phyloP scores from a whole-genome alignment of 371 early-diverging fungal species.

The Lichtheimia ramosa region DNA sequence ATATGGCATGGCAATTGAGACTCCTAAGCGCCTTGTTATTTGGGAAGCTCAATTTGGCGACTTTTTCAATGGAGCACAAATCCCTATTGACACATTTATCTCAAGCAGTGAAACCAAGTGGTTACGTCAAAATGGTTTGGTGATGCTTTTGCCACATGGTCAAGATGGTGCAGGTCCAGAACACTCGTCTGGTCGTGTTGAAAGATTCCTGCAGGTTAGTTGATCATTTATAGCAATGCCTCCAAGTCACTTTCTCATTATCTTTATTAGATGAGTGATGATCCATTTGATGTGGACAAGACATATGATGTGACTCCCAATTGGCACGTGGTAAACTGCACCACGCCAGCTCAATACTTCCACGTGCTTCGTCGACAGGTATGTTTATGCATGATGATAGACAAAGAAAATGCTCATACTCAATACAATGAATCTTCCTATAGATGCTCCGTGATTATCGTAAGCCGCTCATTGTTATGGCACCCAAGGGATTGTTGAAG shows the following conservation, averaged over 20 bases:
- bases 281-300: slow-evolving; percentile 61
- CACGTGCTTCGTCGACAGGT: slow-evolving; percentile 92
- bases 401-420: neutral
- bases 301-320: slow-evolving; percentile 69
- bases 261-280: slow-evolving; percentile 69
- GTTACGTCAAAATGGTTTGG: slow-evolving; percentile 88
- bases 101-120: slow-evolving; percentile 92
- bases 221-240: neutral
- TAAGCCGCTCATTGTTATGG: slow-evolving; percentile 89
- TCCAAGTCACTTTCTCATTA: no score
- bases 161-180: slow-evolving; percentile 98
- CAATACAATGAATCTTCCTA: neutral
- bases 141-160: slow-evolving; percentile 94
- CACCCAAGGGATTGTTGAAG: slow-evolving; percentile 84
- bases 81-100: slow-evolving; percentile 92
- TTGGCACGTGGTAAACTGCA: slow-evolving; percentile 91
- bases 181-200: slow-evolving; percentile 87
- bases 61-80: slow-evolving; percentile 96
- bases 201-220: slow-evolving; percentile 92
- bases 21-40: slow-evolving; percentile 79
- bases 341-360: slow-evolving; percentile 96
- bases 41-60: slow-evolving; percentile 99
- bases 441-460: slow-evolving; percentile 81
- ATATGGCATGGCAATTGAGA: slow-evolving; percentile 88
- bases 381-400: neutral